Evolutionary conservation across 495 filamentous ascomycete species (phyloP).

Genomic region (Neurospora sublineolata): DNA sequence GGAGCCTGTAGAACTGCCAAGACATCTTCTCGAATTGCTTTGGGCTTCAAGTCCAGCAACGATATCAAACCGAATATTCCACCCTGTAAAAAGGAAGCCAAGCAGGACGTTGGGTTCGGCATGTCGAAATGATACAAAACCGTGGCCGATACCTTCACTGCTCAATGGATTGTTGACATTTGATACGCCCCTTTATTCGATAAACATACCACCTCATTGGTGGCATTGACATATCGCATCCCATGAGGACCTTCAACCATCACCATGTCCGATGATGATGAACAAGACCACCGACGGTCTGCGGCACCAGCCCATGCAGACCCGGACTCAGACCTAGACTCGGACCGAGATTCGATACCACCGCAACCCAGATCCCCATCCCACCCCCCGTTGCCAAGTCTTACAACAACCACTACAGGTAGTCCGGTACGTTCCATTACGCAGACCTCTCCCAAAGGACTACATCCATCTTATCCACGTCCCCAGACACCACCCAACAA

Average conservation of each 20-base stretch:
- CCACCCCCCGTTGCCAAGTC: neutral
- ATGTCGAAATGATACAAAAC: neutral
- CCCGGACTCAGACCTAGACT: neutral
- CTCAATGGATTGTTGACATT: neutral
- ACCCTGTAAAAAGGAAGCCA: neutral
- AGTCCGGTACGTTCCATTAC: neutral
- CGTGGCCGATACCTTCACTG: neutral
- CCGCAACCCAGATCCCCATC: neutral
- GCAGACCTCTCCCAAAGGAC: neutral
- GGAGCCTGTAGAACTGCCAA: neutral
- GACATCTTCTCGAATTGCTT: neutral
- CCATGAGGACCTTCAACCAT: neutral
- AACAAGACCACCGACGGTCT: neutral
- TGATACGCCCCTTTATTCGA: neutral
- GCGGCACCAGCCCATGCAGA: neutral
- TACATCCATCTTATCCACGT: neutral
- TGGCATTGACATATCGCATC: neutral
- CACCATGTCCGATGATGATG: neutral
- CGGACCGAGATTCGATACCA: neutral
- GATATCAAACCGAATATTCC: neutral
- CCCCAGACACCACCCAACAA: neutral
- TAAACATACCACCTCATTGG: neutral
- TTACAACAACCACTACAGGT: neutral
- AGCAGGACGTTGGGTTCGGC: neutral
- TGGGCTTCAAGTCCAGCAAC: neutral